Base-by-base conservation (phyloP, 2,329 filamentous ascomycete genomes). In the Trichophyton benhamiae region DNA sequence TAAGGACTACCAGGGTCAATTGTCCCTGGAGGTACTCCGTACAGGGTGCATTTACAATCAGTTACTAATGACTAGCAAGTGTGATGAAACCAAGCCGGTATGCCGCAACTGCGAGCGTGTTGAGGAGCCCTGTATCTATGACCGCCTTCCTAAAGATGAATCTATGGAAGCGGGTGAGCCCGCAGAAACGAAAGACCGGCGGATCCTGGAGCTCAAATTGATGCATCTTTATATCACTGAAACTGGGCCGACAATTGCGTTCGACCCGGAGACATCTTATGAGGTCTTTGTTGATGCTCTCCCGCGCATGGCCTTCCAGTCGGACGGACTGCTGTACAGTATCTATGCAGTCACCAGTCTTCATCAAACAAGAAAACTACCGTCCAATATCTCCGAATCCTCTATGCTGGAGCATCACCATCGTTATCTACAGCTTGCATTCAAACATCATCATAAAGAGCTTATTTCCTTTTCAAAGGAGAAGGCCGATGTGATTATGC, bases 161-260 rank as follows among this genome's bases (percentile, higher is more conserved):
- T 11, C 41, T 30, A 58, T 13, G 17, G 30, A 42, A 11, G 5
- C 20, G 11, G 22, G 11, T 11, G 55, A 58, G 27, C 55, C 55
- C 0, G 55, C 55, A 42, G 55, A 58, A 30, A 58, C 55, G 27
- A 38, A 30, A 30, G 25, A 38, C 15, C 33, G 55, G 7, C 55
- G 55, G 17, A 58, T 58, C 4, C 41, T 58, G 30, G 55, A 58
- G 55, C 55, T 58, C 4, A 30, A 41, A 30, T 30, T 58, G 55
- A 58, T 58, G 55, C 55, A 58, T 42, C 41, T 36, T 58, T 58
- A 58, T 25, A 58, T 58, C 7, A 58, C 55, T 2, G 55, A 58
- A 38, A 58, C 55, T 17, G 55, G 55, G 13, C 55, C 55, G 13
- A 38, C 55, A 25, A 58, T 58, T 58, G 55, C 55, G 15, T 58